A percentile compares a stretch with the other conserved stretches of the same genome.
phyloP scores from a whole-genome alignment of 202 grass and related monocot genomes.

The Panicum hallii region DNA sequence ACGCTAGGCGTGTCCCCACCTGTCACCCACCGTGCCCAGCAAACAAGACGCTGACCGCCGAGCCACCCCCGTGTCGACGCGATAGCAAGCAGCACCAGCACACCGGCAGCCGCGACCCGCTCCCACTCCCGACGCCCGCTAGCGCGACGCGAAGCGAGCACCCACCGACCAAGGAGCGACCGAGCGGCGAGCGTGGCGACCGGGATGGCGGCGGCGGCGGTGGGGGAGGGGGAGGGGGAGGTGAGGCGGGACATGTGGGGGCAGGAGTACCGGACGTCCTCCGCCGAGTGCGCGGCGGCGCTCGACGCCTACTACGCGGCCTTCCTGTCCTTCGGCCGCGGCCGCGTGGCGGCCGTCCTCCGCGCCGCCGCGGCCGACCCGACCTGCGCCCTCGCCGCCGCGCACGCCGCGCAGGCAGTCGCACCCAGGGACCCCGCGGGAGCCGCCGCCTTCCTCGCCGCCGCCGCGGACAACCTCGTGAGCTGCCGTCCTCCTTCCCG shows the following conservation, averaged over 20 bases:
- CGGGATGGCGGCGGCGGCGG: background rate
- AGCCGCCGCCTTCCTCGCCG: slow-evolving; percentile 52
- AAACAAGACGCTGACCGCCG: background rate
- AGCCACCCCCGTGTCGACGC: background rate
- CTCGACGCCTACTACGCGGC: slow-evolving; percentile 69
- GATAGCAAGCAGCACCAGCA: background rate
- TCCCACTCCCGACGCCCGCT: background rate
- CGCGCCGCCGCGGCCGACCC: slow-evolving; percentile 58
- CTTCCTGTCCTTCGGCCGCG: slow-evolving; percentile 54
- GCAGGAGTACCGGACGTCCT: slow-evolving; percentile 65
- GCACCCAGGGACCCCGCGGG: slow-evolving; percentile 41
- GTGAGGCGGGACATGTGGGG: slow-evolving; percentile 63
- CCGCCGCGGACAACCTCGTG: slow-evolving; percentile 60
- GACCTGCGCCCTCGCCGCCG: slow-evolving; percentile 56
- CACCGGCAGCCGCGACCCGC: background rate
- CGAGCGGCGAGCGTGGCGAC: background rate
- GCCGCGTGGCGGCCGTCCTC: slow-evolving; percentile 43
- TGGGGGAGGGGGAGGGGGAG: slow-evolving; percentile 1
- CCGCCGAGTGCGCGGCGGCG: slow-evolving; percentile 60
- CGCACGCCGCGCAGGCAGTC: slow-evolving; percentile 57
- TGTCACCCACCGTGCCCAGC: background rate
- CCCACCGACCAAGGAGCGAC: background rate
- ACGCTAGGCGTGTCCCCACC: background rate
- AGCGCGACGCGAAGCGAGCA: slow-evolving; percentile 2
- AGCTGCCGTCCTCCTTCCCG: background rate